These are phyloP conservation scores for Penicillium paneum DNA, from an alignment of 2,329 filamentous ascomycete species.

Conservation along the genomic window DNA sequence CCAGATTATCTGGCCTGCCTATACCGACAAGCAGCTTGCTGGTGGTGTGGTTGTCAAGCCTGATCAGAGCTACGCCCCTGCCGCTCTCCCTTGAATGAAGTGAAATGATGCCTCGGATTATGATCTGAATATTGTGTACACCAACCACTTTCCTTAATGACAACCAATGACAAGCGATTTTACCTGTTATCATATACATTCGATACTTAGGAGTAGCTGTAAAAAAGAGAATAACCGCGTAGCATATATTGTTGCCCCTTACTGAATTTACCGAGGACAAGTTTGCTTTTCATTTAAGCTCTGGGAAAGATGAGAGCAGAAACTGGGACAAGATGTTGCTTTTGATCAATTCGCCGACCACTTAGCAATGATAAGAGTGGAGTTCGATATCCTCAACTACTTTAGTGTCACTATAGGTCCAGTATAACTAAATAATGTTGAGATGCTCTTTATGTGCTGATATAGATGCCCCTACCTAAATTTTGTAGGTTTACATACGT, in stretches of 20 bases:
- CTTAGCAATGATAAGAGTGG: no score
- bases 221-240: background rate
- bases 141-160: constrained; percentile 8
- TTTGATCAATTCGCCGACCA: background rate
- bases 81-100: constrained; percentile 22
- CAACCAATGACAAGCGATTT: constrained; percentile 1
- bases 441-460: no score
- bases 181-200: background rate
- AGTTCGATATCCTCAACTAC: no score
- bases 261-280: background rate
- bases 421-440: no score
- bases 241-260: background rate
- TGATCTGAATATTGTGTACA: background rate
- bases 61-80: constrained; percentile 48
- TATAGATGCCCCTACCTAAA: no score
- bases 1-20: constrained; percentile 52
- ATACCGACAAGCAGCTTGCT: constrained; percentile 52
- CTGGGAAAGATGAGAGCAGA: no score
- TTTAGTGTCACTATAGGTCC: no score
- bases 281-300: background rate
- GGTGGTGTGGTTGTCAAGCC: constrained; percentile 48
- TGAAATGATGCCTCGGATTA: background rate
- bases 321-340: background rate
- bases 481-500: no score
- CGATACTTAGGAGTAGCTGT: background rate